Base-by-base conservation (phyloP, 2,329 filamentous ascomycete species). In the Ambrosiella cleistominuta region DNA sequence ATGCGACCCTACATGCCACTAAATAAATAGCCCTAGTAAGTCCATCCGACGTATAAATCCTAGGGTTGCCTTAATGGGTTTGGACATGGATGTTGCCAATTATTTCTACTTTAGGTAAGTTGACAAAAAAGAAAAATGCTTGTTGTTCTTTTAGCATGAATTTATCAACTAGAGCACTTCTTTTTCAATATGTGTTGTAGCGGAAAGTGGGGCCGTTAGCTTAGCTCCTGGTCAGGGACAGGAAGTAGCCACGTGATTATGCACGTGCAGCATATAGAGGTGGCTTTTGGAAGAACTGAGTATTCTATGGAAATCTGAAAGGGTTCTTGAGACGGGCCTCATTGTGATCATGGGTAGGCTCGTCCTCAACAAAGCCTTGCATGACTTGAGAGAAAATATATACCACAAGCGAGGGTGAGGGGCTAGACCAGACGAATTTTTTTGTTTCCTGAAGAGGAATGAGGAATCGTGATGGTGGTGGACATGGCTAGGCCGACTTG, bases 141-240 rank as follows among this genome's bases (percentile, higher is more conserved):
- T 27, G 27, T 27, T 27, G 27, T 5, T 27, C 3, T 27, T 27
- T 27, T 27, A 27, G 27, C 27, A 5, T 27, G 27, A 27, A 27
- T 27, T 27, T 27, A 27, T 27, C 27, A 27, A 27, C 4, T 27
- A 27, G 27, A 27, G 27, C 2, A 51, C 47, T 51, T 36, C 1
- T 51, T 51, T 51, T 51, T 19, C 6, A 19, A 27, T 51, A 11
- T 8, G n/a, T 51, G 15, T 27, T n/a, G 38, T 7, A 53, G 49
- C 37, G 49, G 56, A 45, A 27, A 58, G 57, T 55, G 51, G 57
- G 57, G 57, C 57, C 57, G 57, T 51, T 13, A 45, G 12, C 12
- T 13, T 17, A 15, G 36, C 40, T 45, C n/a, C 27, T 35, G 9
- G 47, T 51, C 27, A 39, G 36, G 36, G 36, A 54, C 35, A 12